phyloP scores from a whole-genome alignment of 202 grass and related monocot genomes.

The Zoysia matrella region DNA sequence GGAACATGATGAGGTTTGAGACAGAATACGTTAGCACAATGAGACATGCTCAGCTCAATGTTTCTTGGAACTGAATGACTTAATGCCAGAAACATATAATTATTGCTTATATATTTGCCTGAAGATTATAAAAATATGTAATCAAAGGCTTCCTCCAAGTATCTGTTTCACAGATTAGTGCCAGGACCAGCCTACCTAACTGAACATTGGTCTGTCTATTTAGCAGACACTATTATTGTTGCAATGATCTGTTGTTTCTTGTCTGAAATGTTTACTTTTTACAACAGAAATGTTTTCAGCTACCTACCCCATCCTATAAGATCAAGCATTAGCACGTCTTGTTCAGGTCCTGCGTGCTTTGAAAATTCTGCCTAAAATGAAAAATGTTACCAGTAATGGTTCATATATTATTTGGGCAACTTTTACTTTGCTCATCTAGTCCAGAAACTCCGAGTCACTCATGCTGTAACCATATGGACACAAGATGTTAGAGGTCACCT shows the following conservation, averaged over 20 bases:
- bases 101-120: constrained; percentile 14
- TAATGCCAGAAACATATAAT: constrained; percentile 5
- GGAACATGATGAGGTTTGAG: constrained; percentile 8
- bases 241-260: background rate
- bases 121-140: background rate
- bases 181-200: too few relatives aligned
- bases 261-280: constrained; percentile 1
- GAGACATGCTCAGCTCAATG: constrained; percentile 23
- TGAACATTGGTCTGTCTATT: background rate
- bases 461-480: background rate
- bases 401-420: constrained; percentile 2
- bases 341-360: background rate
- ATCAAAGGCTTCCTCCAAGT: background rate
- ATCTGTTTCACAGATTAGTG: background rate
- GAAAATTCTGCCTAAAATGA: background rate
- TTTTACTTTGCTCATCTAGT: background rate
- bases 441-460: constrained; percentile 6
- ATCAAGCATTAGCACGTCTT: background rate
- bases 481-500: background rate
- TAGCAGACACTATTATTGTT: background rate
- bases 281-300: background rate
- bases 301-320: background rate
- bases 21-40: constrained; percentile 14
- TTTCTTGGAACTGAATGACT: background rate
- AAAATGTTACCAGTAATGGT: background rate